Conservation (phyloP, 345 rosid genomes). For the Excoecaria cochinchinensis region DNA sequence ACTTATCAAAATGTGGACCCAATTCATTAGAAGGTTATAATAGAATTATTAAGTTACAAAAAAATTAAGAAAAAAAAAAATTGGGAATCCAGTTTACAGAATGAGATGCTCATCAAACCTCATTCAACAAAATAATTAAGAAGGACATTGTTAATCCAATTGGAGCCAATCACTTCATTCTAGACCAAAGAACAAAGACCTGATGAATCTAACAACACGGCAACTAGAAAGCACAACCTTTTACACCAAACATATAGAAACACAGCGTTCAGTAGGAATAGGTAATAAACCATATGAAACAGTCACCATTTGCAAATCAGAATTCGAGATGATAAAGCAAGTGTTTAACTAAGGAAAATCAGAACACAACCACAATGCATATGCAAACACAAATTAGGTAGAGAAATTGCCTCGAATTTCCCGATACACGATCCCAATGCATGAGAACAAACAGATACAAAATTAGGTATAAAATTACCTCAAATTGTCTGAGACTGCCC, state of each 20-base stretch:
- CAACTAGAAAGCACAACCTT: not conserved
- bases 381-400: no score
- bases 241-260: not conserved
- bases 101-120: not conserved
- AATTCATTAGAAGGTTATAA: not conserved
- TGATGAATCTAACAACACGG: not conserved
- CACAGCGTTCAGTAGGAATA: not conserved
- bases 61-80: not conserved
- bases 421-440: no score
- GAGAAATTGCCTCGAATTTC: no score
- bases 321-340: not conserved
- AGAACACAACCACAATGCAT: not conserved
- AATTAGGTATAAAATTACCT: constrained; percentile 43
- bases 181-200: not conserved
- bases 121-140: not conserved
- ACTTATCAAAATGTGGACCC: not conserved
- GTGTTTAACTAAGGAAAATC: not conserved
- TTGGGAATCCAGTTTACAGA: not conserved
- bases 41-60: not conserved
- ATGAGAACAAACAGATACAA: not conserved
- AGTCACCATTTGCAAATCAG: not conserved
- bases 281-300: not conserved
- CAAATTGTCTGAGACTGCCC: constrained; percentile 73
- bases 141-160: constrained; percentile 1
- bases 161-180: not conserved